phyloP scores from a whole-genome alignment of 805 yeast genomes.

The Candida awuae region DNA sequence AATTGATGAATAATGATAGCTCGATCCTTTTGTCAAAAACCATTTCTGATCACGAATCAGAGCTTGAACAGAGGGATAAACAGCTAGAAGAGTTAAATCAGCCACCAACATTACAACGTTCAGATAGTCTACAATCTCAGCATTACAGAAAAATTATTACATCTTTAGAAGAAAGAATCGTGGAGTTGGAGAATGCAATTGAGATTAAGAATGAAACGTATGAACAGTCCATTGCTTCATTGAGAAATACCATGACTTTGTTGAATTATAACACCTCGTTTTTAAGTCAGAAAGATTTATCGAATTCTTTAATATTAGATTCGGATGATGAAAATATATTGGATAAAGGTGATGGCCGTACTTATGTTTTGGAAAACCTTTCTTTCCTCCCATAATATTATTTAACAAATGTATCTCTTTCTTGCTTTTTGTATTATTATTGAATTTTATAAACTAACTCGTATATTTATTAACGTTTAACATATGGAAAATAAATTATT shows the following conservation, averaged over 20 bases:
- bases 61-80: neutral
- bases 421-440: neutral
- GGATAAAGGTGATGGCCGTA: conserved; percentile 9
- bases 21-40: neutral
- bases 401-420: neutral
- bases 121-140: neutral
- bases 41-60: neutral
- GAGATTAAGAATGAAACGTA: conserved; percentile 12
- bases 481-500: no score
- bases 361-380: conserved; percentile 11
- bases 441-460: no score
- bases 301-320: conserved; percentile 2
- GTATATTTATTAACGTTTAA: no score
- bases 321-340: conserved; percentile 1
- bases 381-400: conserved; percentile 9
- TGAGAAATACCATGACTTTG: conserved; percentile 18
- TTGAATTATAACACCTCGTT: conserved; percentile 18
- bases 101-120: neutral
- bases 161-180: conserved; percentile 9
- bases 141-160: conserved; percentile 5
- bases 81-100: neutral
- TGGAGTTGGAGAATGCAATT: conserved; percentile 14
- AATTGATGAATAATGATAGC: conserved; percentile 6
- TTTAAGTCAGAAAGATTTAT: conserved; percentile 6
- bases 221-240: conserved; percentile 13